Evolutionary conservation across 306 rosid genomes (phyloP), one percentile per base, ranked within the genome.

Genomic region (Cucumis hystrix): DNA sequence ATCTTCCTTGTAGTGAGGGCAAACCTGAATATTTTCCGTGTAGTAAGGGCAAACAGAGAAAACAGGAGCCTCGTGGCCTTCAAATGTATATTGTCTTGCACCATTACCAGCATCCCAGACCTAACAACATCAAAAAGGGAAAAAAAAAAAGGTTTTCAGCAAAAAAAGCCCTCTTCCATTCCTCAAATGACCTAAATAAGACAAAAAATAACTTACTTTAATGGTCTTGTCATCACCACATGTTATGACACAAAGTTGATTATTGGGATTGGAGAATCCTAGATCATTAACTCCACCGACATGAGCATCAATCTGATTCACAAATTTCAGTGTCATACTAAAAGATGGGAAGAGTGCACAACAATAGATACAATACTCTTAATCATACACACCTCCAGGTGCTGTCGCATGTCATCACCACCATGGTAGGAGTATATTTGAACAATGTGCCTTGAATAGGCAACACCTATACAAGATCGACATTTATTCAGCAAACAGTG

Each of bases 161-260:
- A 39, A 68, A 73, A 13, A 17, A 43, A 39, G 77, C 57, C 33
- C 52, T 74, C 66, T 81, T 71, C 75, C 43, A 14, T 2, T 30
- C 62, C 13, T 25, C 13, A 10, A 35, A 75, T 74, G 64, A 35
- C 62, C 18, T 18, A 35, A 55, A 35, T 6, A 37, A 55, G 58
- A 76, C 30, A 76, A 58, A 28, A 57, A 81, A 61, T 68, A 79
- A 85, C 90, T 45, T 60, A 92, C 98, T 91, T 95, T 92, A 77
- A 95, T 95, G 69, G 96, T 95, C 83, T 90, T 95, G 82, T 95
- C 97, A 74, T 95, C 98, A 43, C 98, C 98, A 41, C 98, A 95
- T 45, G 98, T 95, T 78, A 92, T 92, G 74, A 92, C 98, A 83
- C 98, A 95, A 39, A 92, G 95, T 82, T 90, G 97, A 84, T 94